These are phyloP conservation scores for Monilinia fructicola DNA, from an alignment of 2,329 filamentous ascomycete species.

Conservation along the genomic window DNA sequence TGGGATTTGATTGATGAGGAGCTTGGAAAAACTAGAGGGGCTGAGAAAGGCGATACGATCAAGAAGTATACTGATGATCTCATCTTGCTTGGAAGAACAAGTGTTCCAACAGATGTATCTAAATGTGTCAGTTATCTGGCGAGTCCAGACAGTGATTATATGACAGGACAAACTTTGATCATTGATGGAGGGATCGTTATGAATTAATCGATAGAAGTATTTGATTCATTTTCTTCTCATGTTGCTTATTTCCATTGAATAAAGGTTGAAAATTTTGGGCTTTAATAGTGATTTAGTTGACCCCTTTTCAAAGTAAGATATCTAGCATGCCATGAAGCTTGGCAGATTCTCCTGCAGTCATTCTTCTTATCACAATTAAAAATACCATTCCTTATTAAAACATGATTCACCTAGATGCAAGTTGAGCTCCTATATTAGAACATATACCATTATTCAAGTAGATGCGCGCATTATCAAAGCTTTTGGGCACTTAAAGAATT, in stretches of 20 bases:
- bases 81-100: slow-evolving; percentile 57
- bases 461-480: neutral
- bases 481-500: neutral
- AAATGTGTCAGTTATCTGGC: slow-evolving; percentile 62
- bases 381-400: neutral
- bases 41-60: slow-evolving; percentile 53
- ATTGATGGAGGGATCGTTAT: slow-evolving; percentile 45
- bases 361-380: neutral
- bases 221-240: neutral
- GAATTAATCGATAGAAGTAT: slow-evolving; percentile 18
- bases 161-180: slow-evolving; percentile 65
- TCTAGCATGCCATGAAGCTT: neutral
- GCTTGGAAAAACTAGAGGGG: slow-evolving; percentile 52
- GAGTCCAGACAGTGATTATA: slow-evolving; percentile 59
- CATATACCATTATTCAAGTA: neutral
- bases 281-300: neutral
- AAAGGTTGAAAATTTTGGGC: too few species aligned
- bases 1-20: slow-evolving; percentile 67
- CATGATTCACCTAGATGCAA: neutral
- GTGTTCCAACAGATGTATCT: slow-evolving; percentile 62
- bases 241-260: neutral
- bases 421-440: neutral
- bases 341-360: neutral
- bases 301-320: neutral
- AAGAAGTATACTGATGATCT: slow-evolving; percentile 54